Evolutionary conservation across 2,329 filamentous ascomycete genomes (phyloP).

Genomic region (Diaporthe velutina): DNA sequence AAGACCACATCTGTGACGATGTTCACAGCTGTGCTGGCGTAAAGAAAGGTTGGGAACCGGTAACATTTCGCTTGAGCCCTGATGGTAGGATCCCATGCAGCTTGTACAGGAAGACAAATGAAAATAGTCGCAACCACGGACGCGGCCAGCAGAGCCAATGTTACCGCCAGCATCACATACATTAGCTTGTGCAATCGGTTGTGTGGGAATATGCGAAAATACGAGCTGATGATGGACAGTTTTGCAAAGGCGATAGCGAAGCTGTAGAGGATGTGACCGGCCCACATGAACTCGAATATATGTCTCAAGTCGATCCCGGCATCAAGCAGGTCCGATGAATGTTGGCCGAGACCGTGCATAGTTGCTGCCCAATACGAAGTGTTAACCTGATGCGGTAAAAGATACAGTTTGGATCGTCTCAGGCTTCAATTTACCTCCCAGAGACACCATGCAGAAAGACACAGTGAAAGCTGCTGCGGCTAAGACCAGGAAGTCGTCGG

Average conservation of each 20-base stretch:
- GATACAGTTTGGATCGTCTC: not conserved
- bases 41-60: slow-evolving; percentile 23
- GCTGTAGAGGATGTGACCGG: slow-evolving; percentile 28
- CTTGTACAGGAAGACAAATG: slow-evolving; percentile 26
- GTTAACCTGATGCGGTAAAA: not conserved
- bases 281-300: slow-evolving; percentile 30
- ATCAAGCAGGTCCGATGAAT: slow-evolving; percentile 11
- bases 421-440: slow-evolving; percentile 21
- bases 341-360: slow-evolving; percentile 31
- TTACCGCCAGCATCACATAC: slow-evolving; percentile 27
- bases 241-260: slow-evolving; percentile 36
- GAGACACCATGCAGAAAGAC: slow-evolving; percentile 28
- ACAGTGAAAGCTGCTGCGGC: slow-evolving; percentile 26
- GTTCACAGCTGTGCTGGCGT: slow-evolving; percentile 26
- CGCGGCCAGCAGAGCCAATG: slow-evolving; percentile 14
- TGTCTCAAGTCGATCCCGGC: slow-evolving; percentile 14
- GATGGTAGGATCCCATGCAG: slow-evolving; percentile 30
- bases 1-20: slow-evolving; percentile 28
- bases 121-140: slow-evolving; percentile 17
- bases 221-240: slow-evolving; percentile 33
- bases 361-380: not conserved
- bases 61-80: slow-evolving; percentile 25
- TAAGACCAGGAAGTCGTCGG: slow-evolving; percentile 27
- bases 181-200: slow-evolving; percentile 14
- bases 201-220: slow-evolving; percentile 32